These are phyloP conservation scores for Irpex sp. DNA, from an alignment of 1,284 basidiomycete species.

Conservation along the genomic window DNA sequence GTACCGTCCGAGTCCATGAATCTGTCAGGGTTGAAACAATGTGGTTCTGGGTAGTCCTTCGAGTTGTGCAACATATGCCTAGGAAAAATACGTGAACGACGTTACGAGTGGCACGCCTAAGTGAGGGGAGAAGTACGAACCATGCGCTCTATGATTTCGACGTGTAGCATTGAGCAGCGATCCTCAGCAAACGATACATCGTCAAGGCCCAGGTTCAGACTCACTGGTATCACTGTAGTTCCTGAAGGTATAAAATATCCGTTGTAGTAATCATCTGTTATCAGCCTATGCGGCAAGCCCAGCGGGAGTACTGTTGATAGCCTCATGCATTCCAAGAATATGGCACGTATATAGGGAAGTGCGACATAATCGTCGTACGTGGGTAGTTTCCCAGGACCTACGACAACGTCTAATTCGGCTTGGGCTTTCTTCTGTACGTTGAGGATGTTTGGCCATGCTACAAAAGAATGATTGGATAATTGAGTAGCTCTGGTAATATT, in stretches of 20 bases:
- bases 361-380: conserved; percentile 24
- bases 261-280: conserved; percentile 19
- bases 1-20: conserved; percentile 11
- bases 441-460: conserved; percentile 27
- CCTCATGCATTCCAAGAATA: conserved; percentile 26
- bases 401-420: conserved; percentile 27
- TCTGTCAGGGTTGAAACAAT: conserved; percentile 21
- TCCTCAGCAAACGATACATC: neutral
- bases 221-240: neutral
- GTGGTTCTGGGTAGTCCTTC: conserved; percentile 17
- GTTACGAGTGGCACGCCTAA: neutral
- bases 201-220: neutral
- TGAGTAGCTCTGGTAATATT: conserved; percentile 19
- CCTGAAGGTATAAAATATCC: conserved; percentile 22
- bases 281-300: conserved; percentile 1
- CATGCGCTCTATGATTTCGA: neutral
- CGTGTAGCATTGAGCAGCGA: too few relatives aligned
- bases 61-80: conserved; percentile 21
- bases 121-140: neutral
- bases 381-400: conserved; percentile 26
- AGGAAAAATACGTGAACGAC: neutral
- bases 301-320: neutral
- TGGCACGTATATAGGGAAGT: conserved; percentile 29
- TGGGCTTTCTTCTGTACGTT: conserved; percentile 27
- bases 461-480: conserved; percentile 21